Evolutionary conservation across 176 grass and related monocot species (phyloP), one percentile per base, ranked within the genome.

Genomic region (Guadua angustifolia): DNA sequence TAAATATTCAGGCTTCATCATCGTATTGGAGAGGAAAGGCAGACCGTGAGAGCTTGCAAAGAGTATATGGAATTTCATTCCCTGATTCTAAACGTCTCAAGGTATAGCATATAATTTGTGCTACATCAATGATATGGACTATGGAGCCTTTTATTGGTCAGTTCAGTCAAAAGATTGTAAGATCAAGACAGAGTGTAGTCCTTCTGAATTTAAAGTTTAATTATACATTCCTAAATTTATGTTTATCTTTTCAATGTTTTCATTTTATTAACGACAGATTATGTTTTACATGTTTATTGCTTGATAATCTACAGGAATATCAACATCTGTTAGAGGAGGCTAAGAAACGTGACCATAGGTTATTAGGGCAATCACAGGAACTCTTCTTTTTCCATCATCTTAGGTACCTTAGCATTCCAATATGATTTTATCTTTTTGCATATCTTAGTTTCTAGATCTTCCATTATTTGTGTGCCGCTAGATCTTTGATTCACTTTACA

Each of bases 311-410:
- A 63, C 79, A 99, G 96, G 96, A 99, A 92, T 99, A 99, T 88
- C 57, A 86, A 68, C 81, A 89, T 85, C 69, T 85, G 51, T 69
- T 99, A 84, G 96, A 95, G 84, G 96, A 99, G 82, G 96, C 96
- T 65, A 99, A 99, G 83, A 99, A 99, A 88, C 91, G 91, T 14
- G 96, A 99, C 83, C 96, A 99, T 82, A 99, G 96, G 65, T 42
- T 94, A 70, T 63, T 99, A 33, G 96, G 96, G 79, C 89, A 84
- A 80, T 75, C 90, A 42, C 96, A 99, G 56, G 93, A 99, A 35
- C 96, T 99, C 87, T 99, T 99, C 93, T 99, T 99, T 89, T 99
- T 99, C 89, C 93, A 99, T 93, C 93, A 64, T 59, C 96, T 99
- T 79, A 99, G 96, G 96, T 98, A 88, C 12, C 38, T 52, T 88